These are phyloP conservation scores for Colletotrichum musae DNA, from an alignment of 2,329 filamentous ascomycete genomes.

Conservation along the genomic window DNA sequence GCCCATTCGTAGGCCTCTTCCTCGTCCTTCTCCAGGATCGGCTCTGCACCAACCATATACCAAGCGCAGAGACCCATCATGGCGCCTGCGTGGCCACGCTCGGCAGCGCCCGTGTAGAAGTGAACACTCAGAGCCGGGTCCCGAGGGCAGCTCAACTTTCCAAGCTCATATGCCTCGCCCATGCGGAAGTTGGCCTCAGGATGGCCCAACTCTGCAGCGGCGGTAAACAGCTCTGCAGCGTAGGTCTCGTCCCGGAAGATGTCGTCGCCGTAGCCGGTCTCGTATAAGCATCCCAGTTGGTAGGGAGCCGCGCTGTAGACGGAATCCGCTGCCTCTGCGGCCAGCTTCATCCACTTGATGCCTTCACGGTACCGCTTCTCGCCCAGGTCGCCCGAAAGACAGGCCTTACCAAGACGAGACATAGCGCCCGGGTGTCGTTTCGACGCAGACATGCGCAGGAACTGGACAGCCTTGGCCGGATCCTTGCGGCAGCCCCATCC, in stretches of 20 bases:
- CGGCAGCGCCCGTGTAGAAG: constrained; percentile 95
- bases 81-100: constrained; percentile 84
- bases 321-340: constrained; percentile 87
- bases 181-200: constrained; percentile 87
- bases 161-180: constrained; percentile 98
- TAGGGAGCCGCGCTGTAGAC: constrained; percentile 96
- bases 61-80: constrained; percentile 99
- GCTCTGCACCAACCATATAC: constrained; percentile 96
- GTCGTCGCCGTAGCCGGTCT: constrained; percentile 94
- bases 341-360: constrained; percentile 96
- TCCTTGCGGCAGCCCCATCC: constrained; percentile 96
- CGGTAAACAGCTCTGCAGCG: constrained; percentile 93
- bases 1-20: constrained; percentile 98
- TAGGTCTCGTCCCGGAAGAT: constrained; percentile 93
- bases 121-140: constrained; percentile 96
- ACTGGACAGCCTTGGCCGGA: constrained; percentile 92
- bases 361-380: constrained; percentile 90
- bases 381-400: constrained; percentile 90
- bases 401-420: constrained; percentile 91
- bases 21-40: constrained; percentile 94
- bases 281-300: constrained; percentile 89
- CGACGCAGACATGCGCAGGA: constrained; percentile 88
- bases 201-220: constrained; percentile 93
- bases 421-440: constrained; percentile 97
- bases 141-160: constrained; percentile 85